Evolutionary conservation across 768 basidiomycete species (phyloP).

Genomic region (Heimioporus sp.): DNA sequence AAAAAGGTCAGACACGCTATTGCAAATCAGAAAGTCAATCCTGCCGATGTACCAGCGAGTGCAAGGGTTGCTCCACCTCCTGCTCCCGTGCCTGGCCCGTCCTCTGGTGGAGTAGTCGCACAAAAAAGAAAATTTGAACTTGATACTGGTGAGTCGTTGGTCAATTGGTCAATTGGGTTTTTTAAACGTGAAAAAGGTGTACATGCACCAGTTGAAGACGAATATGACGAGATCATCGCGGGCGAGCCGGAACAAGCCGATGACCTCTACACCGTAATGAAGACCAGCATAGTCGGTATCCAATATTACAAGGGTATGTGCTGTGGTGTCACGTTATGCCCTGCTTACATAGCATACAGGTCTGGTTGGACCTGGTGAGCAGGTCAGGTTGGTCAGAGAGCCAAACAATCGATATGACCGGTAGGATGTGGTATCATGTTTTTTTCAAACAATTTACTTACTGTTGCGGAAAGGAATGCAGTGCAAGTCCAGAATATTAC

Average conservation of each 20-base stretch:
- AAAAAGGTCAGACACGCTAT: conserved; percentile 60
- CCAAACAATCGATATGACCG: conserved; percentile 67
- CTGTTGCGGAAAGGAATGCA: conserved; percentile 52
- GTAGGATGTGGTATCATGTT: conserved; percentile 31
- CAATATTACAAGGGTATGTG: conserved; percentile 73
- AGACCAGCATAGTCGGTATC: conserved; percentile 72
- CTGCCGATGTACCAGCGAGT: conserved; percentile 51
- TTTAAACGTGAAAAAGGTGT: conserved; percentile 15
- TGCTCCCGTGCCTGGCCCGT: conserved; percentile 1
- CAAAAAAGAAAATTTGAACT: conserved; percentile 46
- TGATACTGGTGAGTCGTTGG: conserved; percentile 18
- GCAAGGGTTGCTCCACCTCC: conserved; percentile 29
- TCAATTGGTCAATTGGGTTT: conserved; percentile 12
- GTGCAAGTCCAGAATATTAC: conserved; percentile 82
- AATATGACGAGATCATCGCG: conserved; percentile 40
- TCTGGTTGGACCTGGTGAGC: conserved; percentile 75
- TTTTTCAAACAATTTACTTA: background rate
- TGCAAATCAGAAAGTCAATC: conserved; percentile 50
- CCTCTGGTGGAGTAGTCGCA: conserved; percentile 9
- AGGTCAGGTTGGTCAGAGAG: conserved; percentile 66
- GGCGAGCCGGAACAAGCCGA: conserved; percentile 52
- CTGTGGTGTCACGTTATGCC: background rate
- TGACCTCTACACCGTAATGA: conserved; percentile 62
- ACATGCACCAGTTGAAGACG: conserved; percentile 30
- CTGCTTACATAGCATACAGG: conserved; percentile 42